phyloP scores from a whole-genome alignment of 805 yeast genomes.

The Pichia kluyveri region DNA sequence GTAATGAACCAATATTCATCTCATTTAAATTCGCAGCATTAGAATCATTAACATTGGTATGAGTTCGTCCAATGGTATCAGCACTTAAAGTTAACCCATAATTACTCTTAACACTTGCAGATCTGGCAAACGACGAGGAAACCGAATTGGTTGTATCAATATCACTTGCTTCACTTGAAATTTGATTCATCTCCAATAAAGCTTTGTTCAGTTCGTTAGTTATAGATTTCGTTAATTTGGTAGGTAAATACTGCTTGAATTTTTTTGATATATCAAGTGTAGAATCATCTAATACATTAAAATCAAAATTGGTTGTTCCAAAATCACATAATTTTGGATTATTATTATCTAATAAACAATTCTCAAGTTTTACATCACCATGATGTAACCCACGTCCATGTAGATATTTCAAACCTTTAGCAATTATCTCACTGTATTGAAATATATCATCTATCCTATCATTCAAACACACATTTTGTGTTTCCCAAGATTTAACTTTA shows the following conservation, averaged over 20 bases:
- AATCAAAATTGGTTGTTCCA: slow-evolving; percentile 56
- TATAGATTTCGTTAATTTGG: background rate
- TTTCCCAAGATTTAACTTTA: slow-evolving; percentile 59
- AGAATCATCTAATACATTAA: background rate
- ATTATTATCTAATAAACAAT: slow-evolving; percentile 51
- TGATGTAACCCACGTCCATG: slow-evolving; percentile 60
- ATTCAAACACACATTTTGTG: slow-evolving; percentile 6
- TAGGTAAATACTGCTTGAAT: background rate
- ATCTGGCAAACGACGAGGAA: background rate
- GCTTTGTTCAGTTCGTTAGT: background rate
- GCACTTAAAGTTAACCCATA: background rate
- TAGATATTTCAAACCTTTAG: slow-evolving; percentile 52
- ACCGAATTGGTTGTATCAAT: background rate
- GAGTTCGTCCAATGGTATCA: background rate
- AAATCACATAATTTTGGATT: slow-evolving; percentile 71
- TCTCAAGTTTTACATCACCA: slow-evolving; percentile 78
- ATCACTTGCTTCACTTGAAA: background rate
- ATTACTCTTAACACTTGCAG: background rate
- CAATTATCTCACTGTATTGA: slow-evolving; percentile 43
- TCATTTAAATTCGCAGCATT: background rate
- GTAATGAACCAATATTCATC: slow-evolving; percentile 65
- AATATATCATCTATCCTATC: slow-evolving; percentile 18
- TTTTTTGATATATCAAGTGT: background rate
- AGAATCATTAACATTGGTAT: background rate
- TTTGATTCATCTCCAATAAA: background rate